Conservation (phyloP, 140 eudicot species). For the Ambrosia hybrid region DNA sequence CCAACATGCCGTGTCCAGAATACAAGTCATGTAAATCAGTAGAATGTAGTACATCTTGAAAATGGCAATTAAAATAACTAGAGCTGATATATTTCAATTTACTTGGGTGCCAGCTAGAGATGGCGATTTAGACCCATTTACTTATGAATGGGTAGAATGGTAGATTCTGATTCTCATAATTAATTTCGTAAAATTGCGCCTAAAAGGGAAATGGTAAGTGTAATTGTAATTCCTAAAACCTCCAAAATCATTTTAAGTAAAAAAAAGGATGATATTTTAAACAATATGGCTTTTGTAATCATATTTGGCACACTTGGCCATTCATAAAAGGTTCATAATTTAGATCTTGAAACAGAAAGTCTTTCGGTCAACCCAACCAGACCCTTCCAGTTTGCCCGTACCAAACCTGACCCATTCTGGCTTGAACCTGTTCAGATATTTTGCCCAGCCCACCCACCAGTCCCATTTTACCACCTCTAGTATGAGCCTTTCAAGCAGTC, state of each 20-base stretch:
- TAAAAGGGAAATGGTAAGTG: too few relatives aligned
- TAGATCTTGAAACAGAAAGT: neutral
- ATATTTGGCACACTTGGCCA: neutral
- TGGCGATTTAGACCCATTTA: neutral
- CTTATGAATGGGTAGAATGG: neutral
- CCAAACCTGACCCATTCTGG: neutral
- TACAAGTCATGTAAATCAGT: constrained; percentile 2
- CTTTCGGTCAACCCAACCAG: neutral
- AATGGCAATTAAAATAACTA: neutral
- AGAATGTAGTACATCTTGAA: neutral
- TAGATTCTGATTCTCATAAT: neutral
- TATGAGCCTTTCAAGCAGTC: constrained; percentile 3
- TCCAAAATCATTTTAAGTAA: neutral
- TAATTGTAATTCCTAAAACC: neutral
- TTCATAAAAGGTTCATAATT: neutral
- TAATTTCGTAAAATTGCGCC: neutral
- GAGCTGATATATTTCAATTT: neutral
- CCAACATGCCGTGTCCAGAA: neutral
- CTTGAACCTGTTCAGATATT: neutral
- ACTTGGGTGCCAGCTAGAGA: neutral
- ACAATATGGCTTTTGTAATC: neutral
- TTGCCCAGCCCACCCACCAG: neutral
- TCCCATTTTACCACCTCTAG: neutral
- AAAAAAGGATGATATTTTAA: neutral
- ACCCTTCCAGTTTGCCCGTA: too few relatives aligned